Conservation (phyloP, 208 protist species). For the Crithidia fasciculata region DNA sequence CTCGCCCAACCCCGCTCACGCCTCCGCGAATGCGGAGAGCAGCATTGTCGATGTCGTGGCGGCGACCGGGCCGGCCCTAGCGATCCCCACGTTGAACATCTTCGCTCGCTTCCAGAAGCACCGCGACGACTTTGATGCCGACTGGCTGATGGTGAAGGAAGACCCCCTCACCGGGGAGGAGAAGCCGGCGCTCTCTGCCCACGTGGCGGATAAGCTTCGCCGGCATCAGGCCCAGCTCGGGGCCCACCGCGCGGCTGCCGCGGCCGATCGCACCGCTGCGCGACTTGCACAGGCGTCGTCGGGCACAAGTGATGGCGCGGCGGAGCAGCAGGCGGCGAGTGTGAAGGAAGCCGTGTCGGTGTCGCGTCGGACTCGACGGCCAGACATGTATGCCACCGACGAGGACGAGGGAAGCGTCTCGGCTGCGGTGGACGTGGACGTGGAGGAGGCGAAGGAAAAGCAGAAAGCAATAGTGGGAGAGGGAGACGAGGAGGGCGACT, state of each 20-base stretch:
- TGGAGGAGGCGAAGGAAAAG: background rate
- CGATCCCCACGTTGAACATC: constrained; percentile 57
- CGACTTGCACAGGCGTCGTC: background rate
- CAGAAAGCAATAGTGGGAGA: background rate
- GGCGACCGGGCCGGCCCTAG: constrained; percentile 20
- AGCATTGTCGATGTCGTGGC: constrained; percentile 15
- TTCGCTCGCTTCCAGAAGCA: constrained; percentile 75
- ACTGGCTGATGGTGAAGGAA: constrained; percentile 80
- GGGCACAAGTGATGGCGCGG: background rate
- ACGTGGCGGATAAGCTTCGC: constrained; percentile 53
- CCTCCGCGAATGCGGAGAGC: background rate
- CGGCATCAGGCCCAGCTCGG: constrained; percentile 39
- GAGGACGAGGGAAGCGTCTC: constrained; percentile 11
- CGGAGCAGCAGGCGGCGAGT: background rate
- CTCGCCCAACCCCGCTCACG: no score
- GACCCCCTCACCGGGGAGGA: constrained; percentile 31
- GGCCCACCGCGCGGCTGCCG: constrained; percentile 19
- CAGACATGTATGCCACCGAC: constrained; percentile 21
- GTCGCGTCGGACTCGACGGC: constrained; percentile 3
- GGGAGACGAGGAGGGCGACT: constrained; percentile 49
- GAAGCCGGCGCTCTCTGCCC: constrained; percentile 32
- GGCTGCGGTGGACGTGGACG: background rate
- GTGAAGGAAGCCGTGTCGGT: background rate
- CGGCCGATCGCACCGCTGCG: constrained; percentile 17
- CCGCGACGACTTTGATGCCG: constrained; percentile 63